Percentiles rank a stretch among this genome's conserved stretches.
phyloP scores from a whole-genome alignment of 2,329 filamentous ascomycete genomes.

The Sporothrix sp. region DNA sequence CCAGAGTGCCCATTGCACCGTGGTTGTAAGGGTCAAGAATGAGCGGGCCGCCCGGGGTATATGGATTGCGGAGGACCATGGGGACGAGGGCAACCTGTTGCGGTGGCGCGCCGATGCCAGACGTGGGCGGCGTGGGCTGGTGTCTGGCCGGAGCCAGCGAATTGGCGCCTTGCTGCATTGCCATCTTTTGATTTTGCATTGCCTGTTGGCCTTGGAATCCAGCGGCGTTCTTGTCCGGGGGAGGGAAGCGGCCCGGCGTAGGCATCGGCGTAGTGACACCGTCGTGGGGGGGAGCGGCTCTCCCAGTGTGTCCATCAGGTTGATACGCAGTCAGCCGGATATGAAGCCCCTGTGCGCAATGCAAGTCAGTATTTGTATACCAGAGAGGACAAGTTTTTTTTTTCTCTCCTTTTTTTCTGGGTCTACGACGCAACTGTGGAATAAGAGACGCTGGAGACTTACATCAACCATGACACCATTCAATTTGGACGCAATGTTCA shows the following conservation, averaged over 20 bases:
- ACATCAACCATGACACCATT: slow-evolving; percentile 31
- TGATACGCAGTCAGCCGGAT: slow-evolving; percentile 14
- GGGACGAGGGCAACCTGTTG: slow-evolving; percentile 29
- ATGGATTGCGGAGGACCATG: slow-evolving; percentile 26
- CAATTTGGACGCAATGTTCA: slow-evolving; percentile 31
- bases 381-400: neutral
- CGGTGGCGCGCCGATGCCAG: slow-evolving; percentile 23
- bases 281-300: slow-evolving; percentile 7
- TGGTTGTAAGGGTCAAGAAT: slow-evolving; percentile 27
- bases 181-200: neutral
- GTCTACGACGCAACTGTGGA: too few relatives aligned
- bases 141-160: slow-evolving; percentile 8
- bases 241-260: slow-evolving; percentile 15
- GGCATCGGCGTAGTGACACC: slow-evolving; percentile 17
- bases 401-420: too few relatives aligned
- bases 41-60: slow-evolving; percentile 25
- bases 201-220: neutral
- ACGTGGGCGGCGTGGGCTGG: slow-evolving; percentile 13
- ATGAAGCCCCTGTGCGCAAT: slow-evolving; percentile 14
- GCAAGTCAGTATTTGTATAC: neutral
- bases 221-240: slow-evolving; percentile 3
- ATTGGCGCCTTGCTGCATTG: neutral
- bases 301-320: slow-evolving; percentile 11
- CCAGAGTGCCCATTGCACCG: neutral
- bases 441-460: too few relatives aligned